Evolutionary conservation across 2,329 filamentous ascomycete genomes (phyloP).

Genomic region (Laburnicola sp.): DNA sequence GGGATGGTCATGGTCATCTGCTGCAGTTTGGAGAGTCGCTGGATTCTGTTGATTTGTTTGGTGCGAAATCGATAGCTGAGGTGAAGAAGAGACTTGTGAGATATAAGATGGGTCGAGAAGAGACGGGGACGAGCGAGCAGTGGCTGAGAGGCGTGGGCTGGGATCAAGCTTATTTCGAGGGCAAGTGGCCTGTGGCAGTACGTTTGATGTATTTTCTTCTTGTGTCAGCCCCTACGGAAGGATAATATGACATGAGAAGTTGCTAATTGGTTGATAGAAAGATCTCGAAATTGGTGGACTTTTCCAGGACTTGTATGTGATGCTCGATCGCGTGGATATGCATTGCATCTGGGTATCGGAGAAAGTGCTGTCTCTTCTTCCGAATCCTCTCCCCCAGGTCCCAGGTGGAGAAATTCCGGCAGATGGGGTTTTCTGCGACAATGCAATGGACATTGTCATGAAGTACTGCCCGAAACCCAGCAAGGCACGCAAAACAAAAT

Average conservation of each 20-base stretch:
- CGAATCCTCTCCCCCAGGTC: constrained; percentile 52
- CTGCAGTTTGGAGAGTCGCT: constrained; percentile 68
- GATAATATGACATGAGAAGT: background rate
- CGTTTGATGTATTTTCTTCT: too few species aligned
- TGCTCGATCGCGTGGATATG: constrained; percentile 70
- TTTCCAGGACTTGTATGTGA: constrained; percentile 63
- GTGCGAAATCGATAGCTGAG: constrained; percentile 58
- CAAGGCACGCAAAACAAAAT: constrained; percentile 56
- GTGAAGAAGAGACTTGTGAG: constrained; percentile 56
- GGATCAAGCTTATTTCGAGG: constrained; percentile 68
- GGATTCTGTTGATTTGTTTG: constrained; percentile 67
- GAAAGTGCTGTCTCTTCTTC: constrained; percentile 64
- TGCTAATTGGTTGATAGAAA: constrained; percentile 42
- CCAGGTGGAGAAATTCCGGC: constrained; percentile 69
- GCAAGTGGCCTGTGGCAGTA: constrained; percentile 66
- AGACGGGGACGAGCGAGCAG: constrained; percentile 56
- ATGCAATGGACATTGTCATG: constrained; percentile 67
- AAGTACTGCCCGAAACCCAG: constrained; percentile 61
- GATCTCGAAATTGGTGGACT: constrained; percentile 59
- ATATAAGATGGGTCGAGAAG: constrained; percentile 57
- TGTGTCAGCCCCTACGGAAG: too few species aligned
- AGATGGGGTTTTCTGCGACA: constrained; percentile 72
- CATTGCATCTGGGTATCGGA: constrained; percentile 72
- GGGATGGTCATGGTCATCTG: constrained; percentile 72
- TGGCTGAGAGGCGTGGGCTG: constrained; percentile 72